These are phyloP conservation scores for Blastobotrys petasosporus DNA, from an alignment of 1,139 yeast genomes.

Conservation along the genomic window DNA sequence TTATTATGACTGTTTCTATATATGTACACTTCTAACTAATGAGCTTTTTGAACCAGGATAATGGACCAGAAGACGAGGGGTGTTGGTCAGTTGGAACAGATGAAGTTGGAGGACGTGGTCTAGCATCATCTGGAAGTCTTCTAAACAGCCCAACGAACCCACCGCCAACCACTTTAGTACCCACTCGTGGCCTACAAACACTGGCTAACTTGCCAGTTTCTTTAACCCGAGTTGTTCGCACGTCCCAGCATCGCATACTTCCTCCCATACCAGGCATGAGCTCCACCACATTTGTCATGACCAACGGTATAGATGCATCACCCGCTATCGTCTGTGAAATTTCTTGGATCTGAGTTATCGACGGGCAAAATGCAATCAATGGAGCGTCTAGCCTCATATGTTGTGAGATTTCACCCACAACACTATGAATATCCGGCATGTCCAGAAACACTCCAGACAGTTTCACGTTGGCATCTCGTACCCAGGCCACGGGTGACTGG, in stretches of 20 bases:
- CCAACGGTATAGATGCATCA: constrained; percentile 30
- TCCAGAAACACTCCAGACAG: constrained; percentile 40
- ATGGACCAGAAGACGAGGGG: neutral
- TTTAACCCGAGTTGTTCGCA: constrained; percentile 34
- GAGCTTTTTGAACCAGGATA: too few species aligned
- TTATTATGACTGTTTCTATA: too few species aligned
- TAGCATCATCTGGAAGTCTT: constrained; percentile 11
- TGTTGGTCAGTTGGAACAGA: neutral
- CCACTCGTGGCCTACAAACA: constrained; percentile 46
- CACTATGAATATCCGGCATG: constrained; percentile 38
- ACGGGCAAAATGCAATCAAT: constrained; percentile 41
- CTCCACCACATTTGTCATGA: constrained; percentile 38
- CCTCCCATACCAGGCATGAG: constrained; percentile 43
- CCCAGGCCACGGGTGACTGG: constrained; percentile 40
- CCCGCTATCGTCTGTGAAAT: constrained; percentile 33
- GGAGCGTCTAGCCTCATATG: constrained; percentile 39
- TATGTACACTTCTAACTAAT: too few species aligned
- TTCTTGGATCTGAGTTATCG: constrained; percentile 39
- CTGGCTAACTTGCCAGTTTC: constrained; percentile 37
- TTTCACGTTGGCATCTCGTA: constrained; percentile 21
- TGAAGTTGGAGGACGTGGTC: constrained; percentile 2
- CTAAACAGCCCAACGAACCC: constrained; percentile 40
- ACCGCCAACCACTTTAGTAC: constrained; percentile 41
- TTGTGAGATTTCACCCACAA: constrained; percentile 31
- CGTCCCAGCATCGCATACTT: constrained; percentile 30